A percentile compares a stretch with the other conserved stretches of the same genome.
Evolutionary conservation across 73 alveolate genomes (phyloP).

Genomic region (Paramecium primaurelia): DNA sequence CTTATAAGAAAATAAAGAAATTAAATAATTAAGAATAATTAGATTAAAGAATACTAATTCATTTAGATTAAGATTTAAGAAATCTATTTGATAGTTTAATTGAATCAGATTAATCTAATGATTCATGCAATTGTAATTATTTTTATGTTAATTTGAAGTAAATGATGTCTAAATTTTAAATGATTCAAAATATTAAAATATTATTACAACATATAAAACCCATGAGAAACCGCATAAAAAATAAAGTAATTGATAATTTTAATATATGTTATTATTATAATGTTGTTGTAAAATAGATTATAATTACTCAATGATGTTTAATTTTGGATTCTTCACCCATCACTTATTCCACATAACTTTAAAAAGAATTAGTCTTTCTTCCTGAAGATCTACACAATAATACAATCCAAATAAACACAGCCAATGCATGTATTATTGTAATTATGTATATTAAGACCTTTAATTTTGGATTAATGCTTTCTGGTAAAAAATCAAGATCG

Average conservation of each 20-base stretch:
- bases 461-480: not conserved
- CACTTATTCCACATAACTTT: constrained; percentile 40
- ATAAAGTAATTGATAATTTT: not conserved
- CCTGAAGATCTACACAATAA: constrained; percentile 16
- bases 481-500: constrained; percentile 42
- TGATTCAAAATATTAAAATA: not conserved
- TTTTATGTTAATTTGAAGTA: not conserved
- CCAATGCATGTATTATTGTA: not conserved
- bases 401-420: not conserved
- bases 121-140: not conserved
- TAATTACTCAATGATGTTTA: not conserved
- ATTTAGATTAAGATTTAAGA: not conserved
- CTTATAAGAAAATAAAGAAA: not conserved
- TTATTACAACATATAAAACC: not conserved
- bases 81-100: not conserved
- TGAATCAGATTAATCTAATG: not conserved
- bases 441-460: not conserved
- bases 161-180: not conserved
- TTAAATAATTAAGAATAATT: not conserved
- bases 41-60: not conserved
- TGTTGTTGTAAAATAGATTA: not conserved
- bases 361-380: not conserved
- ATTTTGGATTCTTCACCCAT: not conserved
- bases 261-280: not conserved
- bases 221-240: not conserved